phyloP scores from a whole-genome alignment of 345 rosid genomes.

The Citrus reticulata region DNA sequence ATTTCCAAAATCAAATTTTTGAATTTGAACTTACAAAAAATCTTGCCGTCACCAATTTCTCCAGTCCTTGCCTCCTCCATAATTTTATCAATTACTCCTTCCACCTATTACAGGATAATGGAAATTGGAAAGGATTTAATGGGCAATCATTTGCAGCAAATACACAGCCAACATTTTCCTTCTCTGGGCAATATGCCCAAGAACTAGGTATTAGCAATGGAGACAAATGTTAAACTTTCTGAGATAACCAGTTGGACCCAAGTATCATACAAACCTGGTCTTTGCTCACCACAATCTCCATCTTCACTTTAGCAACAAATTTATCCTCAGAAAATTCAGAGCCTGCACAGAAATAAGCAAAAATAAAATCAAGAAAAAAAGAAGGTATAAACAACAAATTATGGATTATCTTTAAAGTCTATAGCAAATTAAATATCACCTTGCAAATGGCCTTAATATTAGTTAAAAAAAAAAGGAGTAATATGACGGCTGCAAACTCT shows the following conservation, averaged over 20 bases:
- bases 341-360: constrained; percentile 37
- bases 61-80: constrained; percentile 76
- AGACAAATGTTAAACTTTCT: neutral
- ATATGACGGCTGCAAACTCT: no score
- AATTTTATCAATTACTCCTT: constrained; percentile 66
- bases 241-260: neutral
- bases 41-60: constrained; percentile 92
- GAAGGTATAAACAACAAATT: neutral
- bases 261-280: constrained; percentile 50
- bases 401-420: neutral
- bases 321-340: constrained; percentile 91
- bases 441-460: neutral
- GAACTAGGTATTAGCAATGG: neutral
- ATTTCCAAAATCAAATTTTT: neutral
- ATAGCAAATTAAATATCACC: neutral
- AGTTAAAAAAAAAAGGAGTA: neutral
- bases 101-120: constrained; percentile 46
- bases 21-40: constrained; percentile 48
- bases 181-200: neutral
- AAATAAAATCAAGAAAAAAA: neutral
- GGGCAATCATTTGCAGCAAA: neutral
- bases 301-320: constrained; percentile 82
- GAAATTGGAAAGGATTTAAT: neutral
- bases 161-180: neutral
- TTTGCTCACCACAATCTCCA: constrained; percentile 83